Percentiles rank a stretch among this genome's conserved stretches.
Conservation (phyloP, 108 stramenopile genomes). For the Mediolabrus comicus region DNA sequence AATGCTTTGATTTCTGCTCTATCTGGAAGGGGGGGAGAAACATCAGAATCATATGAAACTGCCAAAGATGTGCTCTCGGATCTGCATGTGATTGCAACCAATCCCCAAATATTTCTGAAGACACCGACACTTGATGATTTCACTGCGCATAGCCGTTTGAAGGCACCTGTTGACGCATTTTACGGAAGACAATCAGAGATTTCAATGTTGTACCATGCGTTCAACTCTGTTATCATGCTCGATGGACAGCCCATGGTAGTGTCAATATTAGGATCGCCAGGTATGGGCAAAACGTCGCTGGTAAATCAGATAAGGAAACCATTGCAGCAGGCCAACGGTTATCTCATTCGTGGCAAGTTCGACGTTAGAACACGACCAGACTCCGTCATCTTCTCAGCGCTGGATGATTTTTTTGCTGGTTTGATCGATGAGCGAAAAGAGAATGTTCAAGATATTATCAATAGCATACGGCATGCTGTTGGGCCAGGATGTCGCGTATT, state of each 20-base stretch:
- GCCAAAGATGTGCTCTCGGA: slow-evolving; percentile 7
- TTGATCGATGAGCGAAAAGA: neutral
- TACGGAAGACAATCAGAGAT: slow-evolving; percentile 10
- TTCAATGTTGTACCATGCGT: neutral
- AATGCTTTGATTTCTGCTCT: slow-evolving; percentile 6
- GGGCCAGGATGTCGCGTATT: slow-evolving; percentile 1
- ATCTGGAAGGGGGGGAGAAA: neutral
- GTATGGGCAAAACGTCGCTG: slow-evolving; percentile 2
- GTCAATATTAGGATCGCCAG: slow-evolving; percentile 2
- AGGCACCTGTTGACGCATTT: neutral
- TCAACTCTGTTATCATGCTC: neutral
- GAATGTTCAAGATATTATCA: neutral
- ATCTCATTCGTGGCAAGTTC: slow-evolving; percentile 16
- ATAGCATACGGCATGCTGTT: slow-evolving; percentile 1
- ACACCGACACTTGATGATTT: neutral
- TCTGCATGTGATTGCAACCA: neutral
- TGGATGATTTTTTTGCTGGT: slow-evolving; percentile 2
- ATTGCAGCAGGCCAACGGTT: neutral
- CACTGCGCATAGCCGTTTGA: neutral
- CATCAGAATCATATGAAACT: neutral
- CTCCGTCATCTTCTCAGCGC: slow-evolving; percentile 5
- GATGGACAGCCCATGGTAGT: slow-evolving; percentile 6
- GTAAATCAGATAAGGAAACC: slow-evolving; percentile 4
- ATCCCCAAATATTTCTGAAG: neutral
- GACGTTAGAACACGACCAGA: neutral